phyloP scores from a whole-genome alignment of 495 filamentous ascomycete species.

The Lasiosphaeriaceae sp. region DNA sequence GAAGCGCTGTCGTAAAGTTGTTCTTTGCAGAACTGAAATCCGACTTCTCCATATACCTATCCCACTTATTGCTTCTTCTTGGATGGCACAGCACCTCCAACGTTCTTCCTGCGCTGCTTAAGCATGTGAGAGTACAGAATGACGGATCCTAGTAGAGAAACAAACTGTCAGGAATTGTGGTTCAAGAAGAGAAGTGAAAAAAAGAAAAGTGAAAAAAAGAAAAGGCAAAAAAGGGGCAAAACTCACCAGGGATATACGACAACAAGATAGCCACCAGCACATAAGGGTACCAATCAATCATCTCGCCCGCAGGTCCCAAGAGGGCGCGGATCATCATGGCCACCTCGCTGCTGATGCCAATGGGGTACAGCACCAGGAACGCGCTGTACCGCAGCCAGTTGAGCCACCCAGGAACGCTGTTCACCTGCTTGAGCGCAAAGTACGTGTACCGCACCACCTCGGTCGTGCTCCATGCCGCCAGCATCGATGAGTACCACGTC shows the following conservation, averaged over 20 bases:
- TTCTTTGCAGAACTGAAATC: neutral
- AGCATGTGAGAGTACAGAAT: slow-evolving; percentile 95
- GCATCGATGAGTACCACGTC: slow-evolving; percentile 62
- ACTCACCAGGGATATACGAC: slow-evolving; percentile 79
- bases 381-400: slow-evolving; percentile 90
- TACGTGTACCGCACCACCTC: slow-evolving; percentile 88
- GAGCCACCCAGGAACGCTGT: slow-evolving; percentile 53
- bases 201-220: no score
- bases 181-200: neutral
- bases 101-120: slow-evolving; percentile 69
- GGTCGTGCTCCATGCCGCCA: slow-evolving; percentile 78
- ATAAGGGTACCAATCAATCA: slow-evolving; percentile 48
- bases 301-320: slow-evolving; percentile 52
- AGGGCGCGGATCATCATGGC: slow-evolving; percentile 69
- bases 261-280: slow-evolving; percentile 58
- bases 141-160: slow-evolving; percentile 66
- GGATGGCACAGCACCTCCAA: slow-evolving; percentile 42
- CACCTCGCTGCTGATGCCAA: slow-evolving; percentile 85
- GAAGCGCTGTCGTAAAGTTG: neutral
- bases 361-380: slow-evolving; percentile 87
- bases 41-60: no score
- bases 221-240: neutral
- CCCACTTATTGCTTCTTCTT: slow-evolving; percentile 25
- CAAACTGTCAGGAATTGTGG: neutral
- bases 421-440: slow-evolving; percentile 69